A percentile compares a stretch with the other conserved stretches of the same genome.
These are phyloP conservation scores for Sarcodon sp. DNA, from an alignment of 768 basidiomycete genomes.

Conservation along the genomic window DNA sequence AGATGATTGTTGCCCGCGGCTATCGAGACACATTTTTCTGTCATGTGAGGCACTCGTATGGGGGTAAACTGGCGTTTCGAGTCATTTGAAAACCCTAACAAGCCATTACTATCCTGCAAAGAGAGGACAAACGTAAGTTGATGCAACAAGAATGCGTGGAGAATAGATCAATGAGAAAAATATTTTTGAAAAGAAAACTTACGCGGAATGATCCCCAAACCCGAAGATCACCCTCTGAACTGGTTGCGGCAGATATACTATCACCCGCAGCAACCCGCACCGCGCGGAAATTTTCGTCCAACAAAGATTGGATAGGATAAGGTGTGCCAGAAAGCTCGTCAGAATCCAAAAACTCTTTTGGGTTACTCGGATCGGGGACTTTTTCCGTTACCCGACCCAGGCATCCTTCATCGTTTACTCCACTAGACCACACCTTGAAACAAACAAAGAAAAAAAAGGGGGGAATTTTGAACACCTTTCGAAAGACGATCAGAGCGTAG, in stretches of 20 bases:
- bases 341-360: constrained; percentile 41
- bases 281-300: constrained; percentile 74
- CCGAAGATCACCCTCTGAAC: constrained; percentile 64
- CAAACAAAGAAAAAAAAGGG: not conserved
- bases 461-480: not conserved
- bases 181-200: not conserved
- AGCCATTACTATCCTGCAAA: constrained; percentile 57
- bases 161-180: constrained; percentile 1
- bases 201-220: constrained; percentile 91
- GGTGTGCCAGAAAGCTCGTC: constrained; percentile 41
- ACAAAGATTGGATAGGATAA: constrained; percentile 53
- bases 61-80: constrained; percentile 58
- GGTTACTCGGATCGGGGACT: constrained; percentile 44
- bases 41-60: constrained; percentile 44
- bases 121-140: not conserved
- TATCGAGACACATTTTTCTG: constrained; percentile 61
- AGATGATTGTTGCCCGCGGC: constrained; percentile 84
- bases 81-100: constrained; percentile 71
- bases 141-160: constrained; percentile 1
- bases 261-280: constrained; percentile 79
- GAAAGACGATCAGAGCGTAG: constrained; percentile 1
- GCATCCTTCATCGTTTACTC: constrained; percentile 82
- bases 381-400: constrained; percentile 66
- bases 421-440: constrained; percentile 75
- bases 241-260: constrained; percentile 77